Conservation (phyloP, 352 stramenopile species). For the Lagenidium giganteum region DNA sequence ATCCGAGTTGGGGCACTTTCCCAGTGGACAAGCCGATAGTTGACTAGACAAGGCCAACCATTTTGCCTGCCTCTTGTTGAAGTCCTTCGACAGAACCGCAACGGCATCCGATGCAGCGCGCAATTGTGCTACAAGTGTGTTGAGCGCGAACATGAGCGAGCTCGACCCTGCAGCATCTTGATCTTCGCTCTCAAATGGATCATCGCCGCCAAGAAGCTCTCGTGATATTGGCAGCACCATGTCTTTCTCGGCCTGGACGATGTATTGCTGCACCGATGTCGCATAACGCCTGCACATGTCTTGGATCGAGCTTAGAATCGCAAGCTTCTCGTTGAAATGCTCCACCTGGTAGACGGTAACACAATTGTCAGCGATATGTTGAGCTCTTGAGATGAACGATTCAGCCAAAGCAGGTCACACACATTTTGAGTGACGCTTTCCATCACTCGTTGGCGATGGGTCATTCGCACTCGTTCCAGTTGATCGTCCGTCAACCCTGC, state of each 20-base stretch:
- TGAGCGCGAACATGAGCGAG: no score
- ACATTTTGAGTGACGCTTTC: constrained; percentile 50
- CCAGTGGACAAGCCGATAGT: constrained; percentile 50
- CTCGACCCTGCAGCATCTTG: constrained; percentile 11
- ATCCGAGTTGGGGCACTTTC: constrained; percentile 39
- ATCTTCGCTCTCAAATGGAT: constrained; percentile 13
- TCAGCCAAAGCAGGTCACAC: neutral
- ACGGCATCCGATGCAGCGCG: constrained; percentile 16
- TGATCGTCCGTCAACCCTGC: constrained; percentile 62
- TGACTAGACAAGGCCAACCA: constrained; percentile 74
- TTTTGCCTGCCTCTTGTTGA: constrained; percentile 44
- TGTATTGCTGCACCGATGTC: no score
- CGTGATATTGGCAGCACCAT: no score
- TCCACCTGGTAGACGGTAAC: constrained; percentile 18
- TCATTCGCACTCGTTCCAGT: constrained; percentile 47
- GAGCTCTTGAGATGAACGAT: constrained; percentile 4
- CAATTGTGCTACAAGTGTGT: constrained; percentile 16
- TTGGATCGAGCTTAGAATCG: constrained; percentile 47
- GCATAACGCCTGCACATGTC: no score
- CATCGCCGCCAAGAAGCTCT: no score
- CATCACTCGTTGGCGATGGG: constrained; percentile 50
- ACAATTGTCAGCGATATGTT: neutral
- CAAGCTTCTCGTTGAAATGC: constrained; percentile 52
- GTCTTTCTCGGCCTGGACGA: no score
- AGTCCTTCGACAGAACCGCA: constrained; percentile 14